Base-by-base conservation (phyloP, 495 filamentous ascomycete genomes). In the Annulohypoxylon moriforme region DNA sequence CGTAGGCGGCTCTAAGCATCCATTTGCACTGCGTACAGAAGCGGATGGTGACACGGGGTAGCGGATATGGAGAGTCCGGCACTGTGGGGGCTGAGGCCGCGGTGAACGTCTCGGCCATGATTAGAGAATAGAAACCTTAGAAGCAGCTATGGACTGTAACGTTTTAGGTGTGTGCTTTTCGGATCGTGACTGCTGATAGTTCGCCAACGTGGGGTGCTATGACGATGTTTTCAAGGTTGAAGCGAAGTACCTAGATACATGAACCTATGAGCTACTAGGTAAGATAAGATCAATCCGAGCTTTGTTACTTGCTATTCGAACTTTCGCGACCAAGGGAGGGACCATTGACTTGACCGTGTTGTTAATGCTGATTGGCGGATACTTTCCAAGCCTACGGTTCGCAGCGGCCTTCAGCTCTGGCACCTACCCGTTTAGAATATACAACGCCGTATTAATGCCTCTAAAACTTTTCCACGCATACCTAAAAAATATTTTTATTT, bases 21-120 rank as follows among this genome's bases (percentile, higher is more conserved):
- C 95, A 98, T 82, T 93, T 93, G 78, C 93, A 96, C 75, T 93
- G 91, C 1, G 91, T 93, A 78, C 92, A 95, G 82, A 90, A 96
- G 66, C 89, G 82, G 74, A 96, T 95, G 24, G 88, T 89, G 62
- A 96, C 83, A 27, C 92, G 86, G 20, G 91, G 91, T 20, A 87
- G 81, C 58, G 80, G 78, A 63, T 74, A 73, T 20, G 76, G 72
- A 52, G 60, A 59, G 13, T 49, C 61, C 22, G 42, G 22, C 8
- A 56, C 55, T 47, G 78, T 75, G 64, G 60, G 73, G 55, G 61
- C 75, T 66, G 71, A 50, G 61, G 60, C 34, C 34, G 64, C 52
- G 46, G 66, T 73, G 49, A 76, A 75, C 62, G 78, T 72, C 50
- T 79, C 79, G 60, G 79, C 77, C 82, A 77, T 82, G 72, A 50